Base-by-base conservation (phyloP, 1,139 yeast species). In the Blastobotrys raffinosifermentans region DNA sequence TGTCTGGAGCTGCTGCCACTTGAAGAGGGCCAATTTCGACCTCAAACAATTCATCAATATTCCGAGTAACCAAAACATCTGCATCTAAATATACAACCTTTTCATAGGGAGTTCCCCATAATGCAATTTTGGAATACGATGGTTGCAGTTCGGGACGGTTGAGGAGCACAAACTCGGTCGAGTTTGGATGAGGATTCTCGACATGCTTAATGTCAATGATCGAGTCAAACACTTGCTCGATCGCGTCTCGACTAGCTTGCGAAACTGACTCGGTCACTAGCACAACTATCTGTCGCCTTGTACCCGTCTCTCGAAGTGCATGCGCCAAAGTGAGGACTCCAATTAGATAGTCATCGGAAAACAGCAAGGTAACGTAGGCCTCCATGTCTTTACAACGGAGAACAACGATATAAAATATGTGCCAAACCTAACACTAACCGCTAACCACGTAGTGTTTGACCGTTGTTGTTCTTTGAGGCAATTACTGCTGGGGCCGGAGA, bases 21-120 rank as follows among this genome's bases (percentile, higher is more conserved):
- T 34, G 19, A 16, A 33, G 44, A 4, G 46, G 37, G 14, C 35
- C 43, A 14, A 35, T 31, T 13, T 54, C 48, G 55, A 51, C 32
- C 49, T 62, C 54, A 55, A 73, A 64, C 48, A 78, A 49, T 37
- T 61, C 51, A 51, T 64, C 66, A 29, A 71, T 46, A 29, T 67
- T 63, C 31, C 66, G 58, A 19, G 78, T 41, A 1, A 94, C 86
- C 36, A 87, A 65, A 3, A 87, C 77, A 57, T 91, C 97, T 3
- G 87, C 77, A 58, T 89, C 97, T 46, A 91, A 61, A 54, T 82
- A 89, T 35, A 87, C 69, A 1, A 89, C 64, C 45, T 70, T 73
- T 13, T 73, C 74, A 58, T 69, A 87, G 41, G 76, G 71, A 6
- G 61, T 55, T 29, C 70, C 67, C 93, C 95, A 89, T 20, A 84